Evolutionary conservation across 140 eudicot genomes (phyloP).

Genomic region (Bidens hawaiensis): DNA sequence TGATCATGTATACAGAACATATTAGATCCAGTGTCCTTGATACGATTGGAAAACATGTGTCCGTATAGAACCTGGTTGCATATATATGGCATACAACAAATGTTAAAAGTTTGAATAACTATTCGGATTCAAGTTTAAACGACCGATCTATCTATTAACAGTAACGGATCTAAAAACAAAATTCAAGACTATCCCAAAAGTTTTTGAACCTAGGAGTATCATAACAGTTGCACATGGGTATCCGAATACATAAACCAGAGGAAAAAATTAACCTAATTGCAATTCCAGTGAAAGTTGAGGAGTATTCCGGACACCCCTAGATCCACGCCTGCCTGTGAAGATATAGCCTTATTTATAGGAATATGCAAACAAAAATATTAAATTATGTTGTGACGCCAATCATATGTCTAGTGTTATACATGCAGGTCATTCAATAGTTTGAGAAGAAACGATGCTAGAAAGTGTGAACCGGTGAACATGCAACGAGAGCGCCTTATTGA

Average conservation of each 20-base stretch:
- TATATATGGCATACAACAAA: slow-evolving; percentile 1
- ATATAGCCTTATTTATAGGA: no score
- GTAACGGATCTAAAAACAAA: no score
- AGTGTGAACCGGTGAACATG: background rate
- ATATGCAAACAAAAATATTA: no score
- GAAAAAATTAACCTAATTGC: no score
- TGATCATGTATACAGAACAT: slow-evolving; percentile 3
- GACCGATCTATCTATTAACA: no score
- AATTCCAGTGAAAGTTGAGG: no score
- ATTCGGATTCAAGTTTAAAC: background rate
- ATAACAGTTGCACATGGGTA: no score
- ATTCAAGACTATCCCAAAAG: no score
- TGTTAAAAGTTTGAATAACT: background rate
- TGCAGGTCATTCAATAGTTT: background rate
- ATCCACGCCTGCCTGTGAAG: no score
- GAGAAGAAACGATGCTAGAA: background rate
- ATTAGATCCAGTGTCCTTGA: background rate
- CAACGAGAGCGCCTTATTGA: background rate
- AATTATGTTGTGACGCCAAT: slow-evolving; percentile 2
- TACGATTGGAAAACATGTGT: slow-evolving; percentile 12
- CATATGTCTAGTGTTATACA: background rate
- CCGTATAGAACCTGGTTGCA: slow-evolving; percentile 9
- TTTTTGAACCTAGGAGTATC: no score
- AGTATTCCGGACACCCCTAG: no score
- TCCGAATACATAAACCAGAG: no score